A percentile compares a stretch with the other conserved stretches of the same genome.
These are phyloP conservation scores for Alloteropsis angusta DNA, from an alignment of 202 grass and related monocot genomes.

Conservation along the genomic window DNA sequence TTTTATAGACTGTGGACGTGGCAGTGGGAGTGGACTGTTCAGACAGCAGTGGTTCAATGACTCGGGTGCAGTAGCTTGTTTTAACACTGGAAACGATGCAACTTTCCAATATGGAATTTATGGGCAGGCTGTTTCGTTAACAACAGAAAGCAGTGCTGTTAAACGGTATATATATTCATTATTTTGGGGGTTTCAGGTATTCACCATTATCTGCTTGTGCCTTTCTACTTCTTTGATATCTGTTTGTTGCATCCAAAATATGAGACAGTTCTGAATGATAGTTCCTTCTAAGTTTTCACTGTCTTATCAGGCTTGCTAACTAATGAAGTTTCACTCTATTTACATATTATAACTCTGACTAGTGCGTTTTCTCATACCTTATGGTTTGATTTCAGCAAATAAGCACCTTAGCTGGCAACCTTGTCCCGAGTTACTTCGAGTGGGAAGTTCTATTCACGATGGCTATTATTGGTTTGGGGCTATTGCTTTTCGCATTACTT, in stretches of 20 bases:
- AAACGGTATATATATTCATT: slow-evolving; percentile 67
- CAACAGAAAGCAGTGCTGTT: slow-evolving; percentile 40
- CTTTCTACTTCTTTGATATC: not conserved
- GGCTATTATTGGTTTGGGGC: slow-evolving; percentile 85
- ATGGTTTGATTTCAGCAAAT: slow-evolving; percentile 65
- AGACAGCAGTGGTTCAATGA: slow-evolving; percentile 39
- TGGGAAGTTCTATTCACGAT: slow-evolving; percentile 96
- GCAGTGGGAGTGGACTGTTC: not conserved
- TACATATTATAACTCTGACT: not conserved
- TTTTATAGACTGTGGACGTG: slow-evolving; percentile 54
- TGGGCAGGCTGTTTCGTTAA: slow-evolving; percentile 51
- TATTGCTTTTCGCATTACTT: slow-evolving; percentile 82
- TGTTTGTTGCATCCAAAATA: slow-evolving; percentile 9
- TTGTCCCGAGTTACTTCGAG: slow-evolving; percentile 73
- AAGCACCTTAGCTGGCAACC: slow-evolving; percentile 89
- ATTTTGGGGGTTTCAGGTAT: slow-evolving; percentile 93
- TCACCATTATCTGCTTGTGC: not conserved
- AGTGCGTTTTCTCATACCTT: not conserved
- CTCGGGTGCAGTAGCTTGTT: slow-evolving; percentile 37
- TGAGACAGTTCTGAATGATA: not conserved
- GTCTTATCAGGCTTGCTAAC: not conserved
- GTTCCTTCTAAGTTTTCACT: not conserved
- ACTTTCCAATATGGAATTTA: slow-evolving; percentile 69
- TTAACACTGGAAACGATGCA: not conserved
- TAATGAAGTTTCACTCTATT: slow-evolving; percentile 9